These are phyloP conservation scores for Psidium guajava DNA, from an alignment of 345 rosid species.

Conservation along the genomic window DNA sequence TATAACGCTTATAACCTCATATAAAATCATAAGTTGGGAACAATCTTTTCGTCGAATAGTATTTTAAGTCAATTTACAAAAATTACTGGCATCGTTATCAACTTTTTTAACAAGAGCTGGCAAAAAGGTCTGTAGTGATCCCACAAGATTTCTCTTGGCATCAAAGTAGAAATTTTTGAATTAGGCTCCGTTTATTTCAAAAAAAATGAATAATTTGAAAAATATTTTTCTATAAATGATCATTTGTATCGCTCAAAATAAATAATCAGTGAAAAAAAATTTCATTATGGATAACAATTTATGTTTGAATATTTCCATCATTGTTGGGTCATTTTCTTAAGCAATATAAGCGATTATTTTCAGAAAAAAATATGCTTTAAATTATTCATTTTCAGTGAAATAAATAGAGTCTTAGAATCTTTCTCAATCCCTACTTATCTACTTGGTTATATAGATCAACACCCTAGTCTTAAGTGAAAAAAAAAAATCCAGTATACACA, in stretches of 20 bases:
- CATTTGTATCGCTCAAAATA: no score
- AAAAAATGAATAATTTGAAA: no score
- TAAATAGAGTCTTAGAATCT: background rate
- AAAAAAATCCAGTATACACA: background rate
- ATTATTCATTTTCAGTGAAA: no score
- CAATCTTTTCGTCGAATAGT: background rate
- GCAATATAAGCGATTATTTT: no score
- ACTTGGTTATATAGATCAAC: background rate
- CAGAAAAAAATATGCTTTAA: no score
- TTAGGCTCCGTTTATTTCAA: no score
- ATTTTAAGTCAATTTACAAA: background rate
- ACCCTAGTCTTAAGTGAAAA: background rate
- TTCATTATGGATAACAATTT: no score
- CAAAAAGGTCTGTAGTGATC: background rate
- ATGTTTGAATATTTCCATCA: no score
- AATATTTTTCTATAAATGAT: no score
- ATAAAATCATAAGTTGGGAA: background rate
- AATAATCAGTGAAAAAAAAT: no score
- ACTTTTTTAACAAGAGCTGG: background rate
- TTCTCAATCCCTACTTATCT: background rate
- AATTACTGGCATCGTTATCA: background rate
- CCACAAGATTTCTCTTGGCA: background rate
- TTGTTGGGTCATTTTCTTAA: no score
- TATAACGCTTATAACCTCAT: background rate
- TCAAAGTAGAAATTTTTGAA: background rate